Percentiles rank a stretch among this genome's conserved stretches.
These are phyloP conservation scores for Phytophthora europaea DNA, from an alignment of 352 stramenopile species.

Conservation along the genomic window DNA sequence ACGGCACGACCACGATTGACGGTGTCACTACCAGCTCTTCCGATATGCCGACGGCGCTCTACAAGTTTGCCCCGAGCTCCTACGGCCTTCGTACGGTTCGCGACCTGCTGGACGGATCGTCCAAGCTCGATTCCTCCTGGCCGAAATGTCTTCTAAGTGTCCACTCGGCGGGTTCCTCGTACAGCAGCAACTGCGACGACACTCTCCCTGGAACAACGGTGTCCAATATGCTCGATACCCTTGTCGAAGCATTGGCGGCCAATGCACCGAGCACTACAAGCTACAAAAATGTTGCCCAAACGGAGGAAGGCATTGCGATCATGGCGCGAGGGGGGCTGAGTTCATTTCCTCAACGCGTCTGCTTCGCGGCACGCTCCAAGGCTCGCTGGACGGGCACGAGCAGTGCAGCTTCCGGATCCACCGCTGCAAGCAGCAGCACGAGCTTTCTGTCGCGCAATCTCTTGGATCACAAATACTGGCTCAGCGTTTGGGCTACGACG, in stretches of 20 bases:
- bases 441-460: conserved; percentile 65
- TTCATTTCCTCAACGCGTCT: conserved; percentile 56
- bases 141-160: conserved; percentile 37
- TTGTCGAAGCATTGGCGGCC: conserved; percentile 42
- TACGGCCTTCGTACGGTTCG: conserved; percentile 59
- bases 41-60: conserved; percentile 35
- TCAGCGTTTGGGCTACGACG: conserved; percentile 59
- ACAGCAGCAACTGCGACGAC: conserved; percentile 42
- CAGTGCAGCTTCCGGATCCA: conserved; percentile 32
- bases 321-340: conserved; percentile 56
- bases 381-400: conserved; percentile 59
- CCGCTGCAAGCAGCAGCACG: conserved; percentile 34
- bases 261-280: conserved; percentile 62
- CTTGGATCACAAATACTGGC: conserved; percentile 69
- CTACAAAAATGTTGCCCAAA: conserved; percentile 61
- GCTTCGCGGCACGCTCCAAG: conserved; percentile 58
- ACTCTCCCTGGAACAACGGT: conserved; percentile 32
- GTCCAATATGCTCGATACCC: conserved; percentile 57
- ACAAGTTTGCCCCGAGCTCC: conserved; percentile 59
- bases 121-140: conserved; percentile 23
- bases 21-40: conserved; percentile 2
- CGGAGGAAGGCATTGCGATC: conserved; percentile 45
- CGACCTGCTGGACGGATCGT: conserved; percentile 27
- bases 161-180: conserved; percentile 27
- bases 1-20: conserved; percentile 28